A percentile compares a stretch with the other conserved stretches of the same genome.
Conservation (phyloP, 1,139 yeast species). For the Lodderomyces orthopsilosis region DNA sequence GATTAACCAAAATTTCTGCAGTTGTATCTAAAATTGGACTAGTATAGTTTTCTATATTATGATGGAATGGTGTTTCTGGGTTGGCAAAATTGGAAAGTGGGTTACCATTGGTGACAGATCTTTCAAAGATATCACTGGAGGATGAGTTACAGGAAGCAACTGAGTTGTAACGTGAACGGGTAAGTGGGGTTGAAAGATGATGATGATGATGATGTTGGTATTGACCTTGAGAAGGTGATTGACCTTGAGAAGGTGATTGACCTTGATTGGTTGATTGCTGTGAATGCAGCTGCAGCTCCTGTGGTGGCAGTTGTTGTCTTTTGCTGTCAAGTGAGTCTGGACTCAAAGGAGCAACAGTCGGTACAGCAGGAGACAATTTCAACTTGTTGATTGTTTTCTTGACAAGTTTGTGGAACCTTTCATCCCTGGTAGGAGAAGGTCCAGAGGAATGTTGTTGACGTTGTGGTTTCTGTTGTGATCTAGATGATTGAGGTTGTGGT, state of each 20-base stretch:
- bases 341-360: not conserved
- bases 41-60: slow-evolving; percentile 28
- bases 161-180: slow-evolving; percentile 8
- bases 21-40: slow-evolving; percentile 34
- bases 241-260: not conserved
- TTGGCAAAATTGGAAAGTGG: slow-evolving; percentile 8
- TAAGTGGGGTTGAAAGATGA: slow-evolving; percentile 1
- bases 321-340: not conserved
- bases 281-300: not conserved
- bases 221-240: no score
- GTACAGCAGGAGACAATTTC: slow-evolving; percentile 10
- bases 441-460: not conserved
- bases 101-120: slow-evolving; percentile 10
- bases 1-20: slow-evolving; percentile 29
- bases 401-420: slow-evolving; percentile 10
- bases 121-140: slow-evolving; percentile 15
- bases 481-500: not conserved
- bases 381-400: slow-evolving; percentile 13
- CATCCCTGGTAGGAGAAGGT: slow-evolving; percentile 6
- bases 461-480: not conserved
- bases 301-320: not conserved
- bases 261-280: not conserved
- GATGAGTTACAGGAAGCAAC: slow-evolving; percentile 9
- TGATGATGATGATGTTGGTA: not conserved
- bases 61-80: slow-evolving; percentile 23